Evolutionary conservation across 352 stramenopile genomes (phyloP).

Genomic region (Lagenidium giganteum): DNA sequence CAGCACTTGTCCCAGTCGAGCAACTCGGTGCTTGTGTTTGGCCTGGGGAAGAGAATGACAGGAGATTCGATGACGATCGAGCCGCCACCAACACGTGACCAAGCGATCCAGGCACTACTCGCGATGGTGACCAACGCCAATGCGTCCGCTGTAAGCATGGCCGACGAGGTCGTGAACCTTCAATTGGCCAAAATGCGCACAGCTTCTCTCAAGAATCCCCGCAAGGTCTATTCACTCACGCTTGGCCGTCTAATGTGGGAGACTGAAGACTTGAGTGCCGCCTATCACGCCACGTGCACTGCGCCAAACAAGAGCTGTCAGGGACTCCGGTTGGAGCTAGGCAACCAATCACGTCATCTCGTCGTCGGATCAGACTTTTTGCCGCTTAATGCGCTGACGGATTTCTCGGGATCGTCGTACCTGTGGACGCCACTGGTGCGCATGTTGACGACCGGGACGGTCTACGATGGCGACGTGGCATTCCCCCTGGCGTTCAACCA

Average conservation of each 20-base stretch:
- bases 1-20: constrained; percentile 5
- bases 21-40: constrained; percentile 12
- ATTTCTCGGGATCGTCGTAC: background rate
- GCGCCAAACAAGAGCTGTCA: constrained; percentile 14
- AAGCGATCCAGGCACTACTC: too few relatives aligned
- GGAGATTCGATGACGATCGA: too few relatives aligned
- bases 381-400: constrained; percentile 12
- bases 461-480: constrained; percentile 17
- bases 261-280: constrained; percentile 23
- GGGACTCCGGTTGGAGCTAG: constrained; percentile 30
- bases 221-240: constrained; percentile 39
- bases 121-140: constrained; percentile 10
- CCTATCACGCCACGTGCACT: constrained; percentile 33
- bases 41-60: constrained; percentile 13
- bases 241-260: constrained; percentile 33
- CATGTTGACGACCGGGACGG: constrained; percentile 11
- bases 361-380: constrained; percentile 33
- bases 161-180: constrained; percentile 11
- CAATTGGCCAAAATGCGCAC: too few relatives aligned
- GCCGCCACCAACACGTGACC: too few relatives aligned
- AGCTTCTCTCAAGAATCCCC: constrained; percentile 28
- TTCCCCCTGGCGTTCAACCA: constrained; percentile 21
- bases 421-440: constrained; percentile 3
- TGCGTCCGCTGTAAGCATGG: too few relatives aligned
- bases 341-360: constrained; percentile 16